Conservation (phyloP, 2,329 filamentous ascomycete species). For the Claviceps maximensis region DNA sequence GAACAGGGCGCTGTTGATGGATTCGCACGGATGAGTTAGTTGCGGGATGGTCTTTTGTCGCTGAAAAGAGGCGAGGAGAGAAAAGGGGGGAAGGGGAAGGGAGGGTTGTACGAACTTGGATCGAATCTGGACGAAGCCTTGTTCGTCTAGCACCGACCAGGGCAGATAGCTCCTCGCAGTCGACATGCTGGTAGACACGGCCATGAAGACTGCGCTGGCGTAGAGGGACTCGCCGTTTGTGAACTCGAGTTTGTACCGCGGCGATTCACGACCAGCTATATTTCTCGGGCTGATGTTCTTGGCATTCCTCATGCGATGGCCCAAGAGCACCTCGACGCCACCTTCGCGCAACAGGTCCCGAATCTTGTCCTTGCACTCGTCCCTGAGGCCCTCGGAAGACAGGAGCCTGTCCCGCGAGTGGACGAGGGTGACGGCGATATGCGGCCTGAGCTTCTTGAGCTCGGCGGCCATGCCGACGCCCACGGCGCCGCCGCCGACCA, state of each 20-base stretch:
- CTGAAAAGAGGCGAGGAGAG: too few species aligned
- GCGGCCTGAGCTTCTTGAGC: conserved; percentile 53
- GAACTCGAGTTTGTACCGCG: conserved; percentile 39
- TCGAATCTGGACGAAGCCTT: conserved; percentile 53
- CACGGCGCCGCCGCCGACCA: conserved; percentile 68
- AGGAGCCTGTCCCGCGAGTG: conserved; percentile 60
- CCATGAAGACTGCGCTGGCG: conserved; percentile 55
- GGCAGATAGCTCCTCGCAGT: conserved; percentile 49
- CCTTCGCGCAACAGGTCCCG: conserved; percentile 44
- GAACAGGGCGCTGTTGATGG: conserved; percentile 23
- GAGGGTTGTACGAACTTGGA: conserved; percentile 29
- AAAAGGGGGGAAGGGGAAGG: neutral
- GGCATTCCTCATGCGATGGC: conserved; percentile 40
- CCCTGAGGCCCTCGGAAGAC: conserved; percentile 58
- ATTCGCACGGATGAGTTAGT: neutral
- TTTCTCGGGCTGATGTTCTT: conserved; percentile 24
- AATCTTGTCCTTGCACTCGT: conserved; percentile 52
- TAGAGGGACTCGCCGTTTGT: conserved; percentile 44
- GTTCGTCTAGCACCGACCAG: conserved; percentile 39
- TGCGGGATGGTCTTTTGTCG: neutral
- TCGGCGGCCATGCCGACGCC: conserved; percentile 75
- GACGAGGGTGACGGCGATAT: conserved; percentile 55
- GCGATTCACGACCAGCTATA: conserved; percentile 19
- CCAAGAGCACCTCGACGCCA: conserved; percentile 53
- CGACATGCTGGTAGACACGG: conserved; percentile 49